Evolutionary conservation across 345 rosid genomes (phyloP).

Genomic region (Sisymbrium irio): DNA sequence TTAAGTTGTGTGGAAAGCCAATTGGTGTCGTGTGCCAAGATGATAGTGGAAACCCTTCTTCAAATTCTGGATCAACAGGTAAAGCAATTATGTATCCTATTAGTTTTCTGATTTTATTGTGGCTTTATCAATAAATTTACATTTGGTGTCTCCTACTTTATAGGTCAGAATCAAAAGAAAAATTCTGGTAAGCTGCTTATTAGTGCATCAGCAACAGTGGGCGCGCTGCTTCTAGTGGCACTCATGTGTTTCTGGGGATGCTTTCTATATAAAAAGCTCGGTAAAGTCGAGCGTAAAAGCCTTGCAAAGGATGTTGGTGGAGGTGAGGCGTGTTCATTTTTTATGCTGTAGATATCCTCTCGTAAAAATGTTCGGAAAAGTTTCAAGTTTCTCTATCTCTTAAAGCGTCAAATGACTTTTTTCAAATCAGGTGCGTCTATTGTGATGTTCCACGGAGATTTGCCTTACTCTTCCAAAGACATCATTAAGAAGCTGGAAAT

Average conservation of each 20-base stretch:
- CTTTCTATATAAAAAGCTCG: constrained; percentile 92
- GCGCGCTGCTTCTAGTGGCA: constrained; percentile 92
- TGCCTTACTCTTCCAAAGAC: constrained; percentile 93
- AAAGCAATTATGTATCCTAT: constrained; percentile 10
- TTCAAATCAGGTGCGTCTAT: constrained; percentile 79
- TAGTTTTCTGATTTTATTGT: background rate
- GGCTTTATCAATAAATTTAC: background rate
- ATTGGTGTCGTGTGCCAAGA: constrained; percentile 56
- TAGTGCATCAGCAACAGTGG: constrained; percentile 93
- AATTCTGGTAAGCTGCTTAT: constrained; percentile 79
- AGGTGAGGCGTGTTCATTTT: constrained; percentile 39
- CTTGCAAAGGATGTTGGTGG: constrained; percentile 87
- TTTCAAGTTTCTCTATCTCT: background rate
- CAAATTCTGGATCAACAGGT: constrained; percentile 52
- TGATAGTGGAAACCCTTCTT: constrained; percentile 45
- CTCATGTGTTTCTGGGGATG: constrained; percentile 99
- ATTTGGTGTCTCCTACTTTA: constrained; percentile 32
- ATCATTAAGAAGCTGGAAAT: constrained; percentile 81
- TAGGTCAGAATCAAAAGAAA: constrained; percentile 70
- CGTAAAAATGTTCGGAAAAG: background rate
- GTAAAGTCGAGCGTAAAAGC: constrained; percentile 75
- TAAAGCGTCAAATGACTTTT: constrained; percentile 12
- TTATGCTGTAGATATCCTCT: too few relatives aligned
- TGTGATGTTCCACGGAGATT: constrained; percentile 96
- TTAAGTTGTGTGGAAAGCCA: constrained; percentile 81